Evolutionary conservation across 1,284 basidiomycete genomes (phyloP).

Genomic region (Marasmius oreades): DNA sequence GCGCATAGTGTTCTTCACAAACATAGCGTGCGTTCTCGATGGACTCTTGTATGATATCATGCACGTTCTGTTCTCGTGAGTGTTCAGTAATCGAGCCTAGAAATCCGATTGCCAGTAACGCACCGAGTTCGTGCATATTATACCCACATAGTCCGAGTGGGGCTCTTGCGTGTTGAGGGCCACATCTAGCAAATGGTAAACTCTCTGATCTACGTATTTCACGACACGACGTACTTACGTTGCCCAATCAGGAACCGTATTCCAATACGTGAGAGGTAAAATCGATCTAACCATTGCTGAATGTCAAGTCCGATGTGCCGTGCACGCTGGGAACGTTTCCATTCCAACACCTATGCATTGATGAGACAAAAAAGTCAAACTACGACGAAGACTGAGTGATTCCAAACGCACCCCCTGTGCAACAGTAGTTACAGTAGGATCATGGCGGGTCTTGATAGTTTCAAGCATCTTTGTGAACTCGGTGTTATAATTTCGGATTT

Average conservation of each 20-base stretch:
- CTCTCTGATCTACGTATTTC: not conserved
- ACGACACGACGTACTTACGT: conserved; percentile 46
- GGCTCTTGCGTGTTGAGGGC: conserved; percentile 88
- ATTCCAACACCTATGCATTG: conserved; percentile 43
- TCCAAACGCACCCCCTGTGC: conserved; percentile 70
- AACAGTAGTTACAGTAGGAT: conserved; percentile 96
- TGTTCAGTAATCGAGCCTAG: not conserved
- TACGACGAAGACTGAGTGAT: not conserved
- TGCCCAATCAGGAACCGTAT: conserved; percentile 95
- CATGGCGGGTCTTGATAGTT: conserved; percentile 91
- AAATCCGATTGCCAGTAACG: conserved; percentile 24
- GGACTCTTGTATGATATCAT: conserved; percentile 94
- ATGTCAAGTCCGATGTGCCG: conserved; percentile 82
- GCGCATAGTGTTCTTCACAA: conserved; percentile 95
- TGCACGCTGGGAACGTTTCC: conserved; percentile 62
- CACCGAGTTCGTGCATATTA: conserved; percentile 94
- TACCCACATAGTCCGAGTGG: conserved; percentile 93
- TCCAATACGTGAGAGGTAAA: conserved; percentile 96
- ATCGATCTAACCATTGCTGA: conserved; percentile 94
- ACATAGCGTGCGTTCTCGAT: conserved; percentile 99
- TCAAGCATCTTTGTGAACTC: conserved; percentile 88
- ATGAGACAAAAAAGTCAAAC: not conserved
- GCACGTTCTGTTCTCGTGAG: conserved; percentile 64
- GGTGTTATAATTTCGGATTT: conserved; percentile 92
- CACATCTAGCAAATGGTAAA: conserved; percentile 55